These are phyloP conservation scores for Fusarium agapanthi DNA, from an alignment of 2,329 filamentous ascomycete species.

Conservation along the genomic window DNA sequence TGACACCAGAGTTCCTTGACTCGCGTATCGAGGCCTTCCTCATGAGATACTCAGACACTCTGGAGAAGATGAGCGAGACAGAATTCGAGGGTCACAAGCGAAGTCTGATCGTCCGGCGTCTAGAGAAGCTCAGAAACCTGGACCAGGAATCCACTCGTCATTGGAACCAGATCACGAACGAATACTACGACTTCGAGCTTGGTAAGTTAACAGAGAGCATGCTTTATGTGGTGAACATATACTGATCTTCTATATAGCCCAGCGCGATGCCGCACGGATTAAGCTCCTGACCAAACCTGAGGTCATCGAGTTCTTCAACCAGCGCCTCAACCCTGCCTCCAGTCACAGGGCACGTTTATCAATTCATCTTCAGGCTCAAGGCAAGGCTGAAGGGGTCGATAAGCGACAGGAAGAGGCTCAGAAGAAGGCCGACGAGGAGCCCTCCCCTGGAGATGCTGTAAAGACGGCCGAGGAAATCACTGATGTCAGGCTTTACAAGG, in stretches of 20 bases:
- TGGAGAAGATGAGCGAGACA: constrained; percentile 79
- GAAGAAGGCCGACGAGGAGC: constrained; percentile 47
- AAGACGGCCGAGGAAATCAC: constrained; percentile 67
- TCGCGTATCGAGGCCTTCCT: constrained; percentile 89
- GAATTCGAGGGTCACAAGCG: constrained; percentile 93
- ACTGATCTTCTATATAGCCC: constrained; percentile 57
- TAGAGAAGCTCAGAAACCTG: constrained; percentile 94
- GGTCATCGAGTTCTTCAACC: constrained; percentile 80
- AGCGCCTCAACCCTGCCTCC: constrained; percentile 79
- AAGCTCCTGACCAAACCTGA: constrained; percentile 80
- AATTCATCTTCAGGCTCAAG: constrained; percentile 83
- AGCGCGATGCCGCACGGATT: constrained; percentile 79
- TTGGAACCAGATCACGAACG: constrained; percentile 85
- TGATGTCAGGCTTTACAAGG: constrained; percentile 84
- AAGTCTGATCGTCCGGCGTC: constrained; percentile 83
- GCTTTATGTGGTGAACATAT: background rate
- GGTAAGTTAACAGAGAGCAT: constrained; percentile 61
- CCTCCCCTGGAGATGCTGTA: constrained; percentile 48
- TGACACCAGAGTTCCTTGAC: constrained; percentile 83
- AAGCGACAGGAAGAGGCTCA: constrained; percentile 57
- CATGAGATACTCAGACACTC: constrained; percentile 67
- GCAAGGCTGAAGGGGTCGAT: constrained; percentile 56
- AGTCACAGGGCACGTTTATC: constrained; percentile 80
- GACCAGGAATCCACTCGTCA: constrained; percentile 83
- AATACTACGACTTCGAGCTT: constrained; percentile 90